Evolutionary conservation across 768 basidiomycete genomes (phyloP).

Genomic region (Russula brevipes): DNA sequence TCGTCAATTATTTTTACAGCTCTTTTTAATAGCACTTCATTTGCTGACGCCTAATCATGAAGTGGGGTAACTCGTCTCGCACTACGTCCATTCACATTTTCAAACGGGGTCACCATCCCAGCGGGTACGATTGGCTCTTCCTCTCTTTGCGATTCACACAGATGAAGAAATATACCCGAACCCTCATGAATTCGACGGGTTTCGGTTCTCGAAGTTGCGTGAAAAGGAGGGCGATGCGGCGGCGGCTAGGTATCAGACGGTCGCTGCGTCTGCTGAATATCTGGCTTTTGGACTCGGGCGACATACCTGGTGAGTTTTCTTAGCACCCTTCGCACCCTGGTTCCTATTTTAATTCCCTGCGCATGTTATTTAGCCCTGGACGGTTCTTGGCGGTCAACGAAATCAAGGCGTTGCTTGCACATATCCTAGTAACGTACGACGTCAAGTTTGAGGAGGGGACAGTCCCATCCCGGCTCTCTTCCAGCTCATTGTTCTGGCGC

Average conservation of each 20-base stretch:
- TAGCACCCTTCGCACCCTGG: too few relatives aligned
- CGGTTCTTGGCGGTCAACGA: background rate
- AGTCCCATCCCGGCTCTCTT: too few relatives aligned
- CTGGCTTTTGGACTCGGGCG: constrained; percentile 31
- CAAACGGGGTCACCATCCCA: constrained; percentile 36
- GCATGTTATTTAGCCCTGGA: background rate
- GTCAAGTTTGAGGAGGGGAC: background rate
- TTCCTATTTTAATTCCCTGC: background rate
- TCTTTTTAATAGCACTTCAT: background rate
- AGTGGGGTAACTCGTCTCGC: constrained; percentile 27
- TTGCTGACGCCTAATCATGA: background rate
- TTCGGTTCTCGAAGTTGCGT: constrained; percentile 36
- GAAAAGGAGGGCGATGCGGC: constrained; percentile 24
- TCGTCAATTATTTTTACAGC: background rate
- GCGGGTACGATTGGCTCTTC: constrained; percentile 34
- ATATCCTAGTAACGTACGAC: background rate
- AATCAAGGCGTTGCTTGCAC: background rate
- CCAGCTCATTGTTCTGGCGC: too few relatives aligned
- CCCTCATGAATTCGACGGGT: constrained; percentile 38
- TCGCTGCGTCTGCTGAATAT: constrained; percentile 31
- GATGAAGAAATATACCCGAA: constrained; percentile 41
- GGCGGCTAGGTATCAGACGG: constrained; percentile 27
- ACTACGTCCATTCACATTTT: constrained; percentile 30
- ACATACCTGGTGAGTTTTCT: constrained; percentile 26
- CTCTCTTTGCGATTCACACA: constrained; percentile 33